Base-by-base conservation (phyloP, 2,329 filamentous ascomycete species). In the Thyridium curvatum region DNA sequence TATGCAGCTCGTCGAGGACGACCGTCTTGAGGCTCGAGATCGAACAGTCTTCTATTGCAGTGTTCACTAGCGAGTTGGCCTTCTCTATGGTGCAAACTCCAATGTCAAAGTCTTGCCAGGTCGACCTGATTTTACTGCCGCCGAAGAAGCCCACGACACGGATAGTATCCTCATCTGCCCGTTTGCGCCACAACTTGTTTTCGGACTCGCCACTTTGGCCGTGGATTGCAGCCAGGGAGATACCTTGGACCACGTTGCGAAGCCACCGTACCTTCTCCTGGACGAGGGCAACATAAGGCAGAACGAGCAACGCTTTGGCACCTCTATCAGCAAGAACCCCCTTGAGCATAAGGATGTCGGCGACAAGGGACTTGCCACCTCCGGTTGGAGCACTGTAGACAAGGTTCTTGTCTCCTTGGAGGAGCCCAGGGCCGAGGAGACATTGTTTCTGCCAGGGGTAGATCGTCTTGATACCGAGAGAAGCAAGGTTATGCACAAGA, bases 391-490 rank as follows among this genome's bases (percentile, higher is more conserved):
- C 85, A 32, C 80, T 85, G 53, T 89, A 90, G n/a, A 89, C 80
- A 9, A 90, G 66, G 49, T 86, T 88, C 45, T 71, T 77, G 37
- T 76, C 66, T 13, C 84, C 84, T 6, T 65, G 58, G 12, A 90
- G 64, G 14, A 88, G 66, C 0, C 83, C 82, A 4, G 76, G 77
- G 0, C 79, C 78, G 38, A 83, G 66, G 8, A 90, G 67, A 51
- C 85, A 90, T 41, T 80, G 78, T 37, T 83, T 83, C 58, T 89
- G 85, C 85, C 85, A 90, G 3, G 82, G 81, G 50, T 89, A 89
- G 42, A 89, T 89, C 46, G 72, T 74, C 31, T 68, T 73, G 40
- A 90, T 83, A n/a, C 84, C 84, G 30, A 85, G 65, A 0, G 65
- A 61, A 35, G 68, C 69, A 51, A 89, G 74, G 51, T 88, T 89